Evolutionary conservation across 2,329 filamentous ascomycete genomes (phyloP).

Genomic region (Mycosphaerella sp.): DNA sequence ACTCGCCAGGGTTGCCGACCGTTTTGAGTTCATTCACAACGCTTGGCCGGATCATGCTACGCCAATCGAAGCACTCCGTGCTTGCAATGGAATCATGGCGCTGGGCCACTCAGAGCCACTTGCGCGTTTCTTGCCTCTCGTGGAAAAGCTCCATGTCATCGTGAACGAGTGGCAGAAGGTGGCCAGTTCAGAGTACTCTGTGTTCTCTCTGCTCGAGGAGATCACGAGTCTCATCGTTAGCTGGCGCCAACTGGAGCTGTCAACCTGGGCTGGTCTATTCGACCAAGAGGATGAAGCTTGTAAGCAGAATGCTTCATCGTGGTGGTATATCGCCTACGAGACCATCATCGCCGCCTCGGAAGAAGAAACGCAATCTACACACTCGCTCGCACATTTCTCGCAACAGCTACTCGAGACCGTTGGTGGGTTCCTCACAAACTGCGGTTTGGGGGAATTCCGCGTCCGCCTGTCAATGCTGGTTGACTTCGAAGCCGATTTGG

Average conservation of each 20-base stretch:
- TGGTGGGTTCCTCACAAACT: conserved; percentile 69
- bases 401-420: conserved; percentile 67
- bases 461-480: conserved; percentile 63
- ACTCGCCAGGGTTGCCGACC: conserved; percentile 60
- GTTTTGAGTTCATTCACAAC: conserved; percentile 63
- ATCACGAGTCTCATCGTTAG: conserved; percentile 74
- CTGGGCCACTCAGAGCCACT: conserved; percentile 76
- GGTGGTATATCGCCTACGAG: conserved; percentile 97
- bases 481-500: conserved; percentile 58
- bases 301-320: conserved; percentile 70
- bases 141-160: conserved; percentile 78
- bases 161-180: conserved; percentile 95
- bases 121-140: conserved; percentile 74
- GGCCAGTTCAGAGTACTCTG: conserved; percentile 72
- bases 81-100: conserved; percentile 68
- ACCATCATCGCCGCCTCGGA: conserved; percentile 61
- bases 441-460: conserved; percentile 72
- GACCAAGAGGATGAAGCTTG: conserved; percentile 75
- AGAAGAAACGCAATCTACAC: conserved; percentile 33
- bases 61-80: conserved; percentile 68
- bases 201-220: conserved; percentile 63
- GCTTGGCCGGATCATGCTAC: conserved; percentile 69
- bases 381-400: conserved; percentile 54
- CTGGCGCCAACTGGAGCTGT: conserved; percentile 86
- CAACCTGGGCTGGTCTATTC: conserved; percentile 84